These are phyloP conservation scores for Plectranthus barbatus DNA, from an alignment of 257 asterid genomes.

Conservation along the genomic window DNA sequence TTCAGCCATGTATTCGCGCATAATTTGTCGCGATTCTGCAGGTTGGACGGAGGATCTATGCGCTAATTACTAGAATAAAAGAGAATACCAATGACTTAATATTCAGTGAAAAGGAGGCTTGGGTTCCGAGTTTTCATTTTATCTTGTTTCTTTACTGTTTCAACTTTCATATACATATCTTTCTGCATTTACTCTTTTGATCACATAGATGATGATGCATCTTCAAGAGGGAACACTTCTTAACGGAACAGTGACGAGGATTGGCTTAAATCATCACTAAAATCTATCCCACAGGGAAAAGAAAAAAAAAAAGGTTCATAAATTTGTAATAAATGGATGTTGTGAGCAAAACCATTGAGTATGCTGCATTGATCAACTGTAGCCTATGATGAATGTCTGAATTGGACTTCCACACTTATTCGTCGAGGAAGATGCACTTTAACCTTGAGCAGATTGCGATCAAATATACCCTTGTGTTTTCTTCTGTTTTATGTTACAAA, in stretches of 20 bases:
- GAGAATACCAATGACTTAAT: conserved; percentile 89
- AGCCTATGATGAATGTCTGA: not conserved
- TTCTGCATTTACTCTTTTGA: not conserved
- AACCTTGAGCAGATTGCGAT: not conserved
- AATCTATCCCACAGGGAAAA: not conserved
- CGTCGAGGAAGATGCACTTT: not conserved
- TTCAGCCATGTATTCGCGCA: not conserved
- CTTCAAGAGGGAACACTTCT: conserved; percentile 83
- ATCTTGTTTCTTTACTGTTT: too few relatives aligned
- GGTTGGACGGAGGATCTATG: conserved; percentile 79
- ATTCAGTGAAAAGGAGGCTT: conserved; percentile 88
- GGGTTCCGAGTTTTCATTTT: conserved; percentile 63
- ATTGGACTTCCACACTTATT: not conserved
- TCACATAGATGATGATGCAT: conserved; percentile 46
- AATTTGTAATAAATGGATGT: not conserved
- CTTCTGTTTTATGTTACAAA: not conserved
- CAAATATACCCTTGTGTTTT: not conserved
- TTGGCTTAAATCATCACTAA: conserved; percentile 8
- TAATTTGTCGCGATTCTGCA: conserved; percentile 26
- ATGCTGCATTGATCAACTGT: too few relatives aligned
- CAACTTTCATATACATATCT: not conserved
- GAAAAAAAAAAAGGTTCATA: not conserved
- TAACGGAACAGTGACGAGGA: conserved; percentile 68
- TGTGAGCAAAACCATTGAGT: too few relatives aligned
- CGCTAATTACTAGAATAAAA: conserved; percentile 68